Evolutionary conservation across 176 grass and related monocot species (phyloP), one percentile per base, ranked within the genome.

Genomic region (Cocos nucifera): DNA sequence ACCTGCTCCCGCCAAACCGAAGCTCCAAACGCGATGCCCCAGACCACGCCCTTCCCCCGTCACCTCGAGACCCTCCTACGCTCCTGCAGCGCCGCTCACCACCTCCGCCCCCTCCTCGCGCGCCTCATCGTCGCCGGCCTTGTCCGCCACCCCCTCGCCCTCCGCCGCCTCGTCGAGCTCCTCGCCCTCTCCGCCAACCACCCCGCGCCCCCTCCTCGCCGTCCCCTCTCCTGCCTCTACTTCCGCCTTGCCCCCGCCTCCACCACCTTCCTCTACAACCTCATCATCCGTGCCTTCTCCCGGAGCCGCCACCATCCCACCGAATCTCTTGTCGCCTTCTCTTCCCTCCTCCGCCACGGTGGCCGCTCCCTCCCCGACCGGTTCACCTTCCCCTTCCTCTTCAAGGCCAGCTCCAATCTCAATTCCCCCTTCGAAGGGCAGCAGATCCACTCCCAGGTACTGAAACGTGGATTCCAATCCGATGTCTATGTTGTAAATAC

Each of bases 171-270:
- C 55, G 48, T 79, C 0, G 59, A 85, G 4, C 73, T 87, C 49
- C 76, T 93, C 15, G 28, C 73, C 17, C 15, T 63, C n/a, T 17
- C 51, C 16, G 26, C 70, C 3, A 63, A 69, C 27, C 80, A 81
- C 57, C 80, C 84, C 5, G 64, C 18, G 62, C 67, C 24, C 58
- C 53, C 58, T 73, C 66, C 54, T 88, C 50, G 75, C 73, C 70
- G 72, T 20, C 17, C 70, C 7, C 66, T 87, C 62, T 80, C 65
- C 48, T 62, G 22, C 51, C 25, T 78, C 27, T 84, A 84, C 60
- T 93, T 93, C 70, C 83, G 74, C 48, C 74, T 63, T 59, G 83
- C 80, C 66, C 83, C 83, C 15, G 72, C 77, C 73, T 87, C 73
- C 20, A 6, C 73, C 59, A 81, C 70, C 39, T 88, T 87, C 80